Percentiles rank a stretch among this genome's conserved stretches.
Evolutionary conservation across 352 stramenopile species (phyloP).

Genomic region (Phytophthora colocasiae): DNA sequence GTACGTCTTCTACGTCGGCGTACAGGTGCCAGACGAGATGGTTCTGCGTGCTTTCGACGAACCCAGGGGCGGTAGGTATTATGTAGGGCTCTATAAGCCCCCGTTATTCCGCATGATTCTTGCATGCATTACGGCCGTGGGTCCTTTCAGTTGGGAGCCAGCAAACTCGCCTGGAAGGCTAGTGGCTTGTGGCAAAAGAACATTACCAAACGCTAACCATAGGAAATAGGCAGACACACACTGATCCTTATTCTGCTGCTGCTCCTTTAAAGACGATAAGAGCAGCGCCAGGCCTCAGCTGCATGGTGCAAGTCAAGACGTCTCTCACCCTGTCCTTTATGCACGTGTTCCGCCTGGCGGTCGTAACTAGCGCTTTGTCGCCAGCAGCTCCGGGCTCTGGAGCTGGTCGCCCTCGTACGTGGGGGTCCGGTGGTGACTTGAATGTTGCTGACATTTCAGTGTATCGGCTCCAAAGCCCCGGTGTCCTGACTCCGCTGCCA

Average conservation of each 20-base stretch:
- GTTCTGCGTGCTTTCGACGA: slow-evolving; percentile 39
- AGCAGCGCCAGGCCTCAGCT: not conserved
- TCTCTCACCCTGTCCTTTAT: slow-evolving; percentile 13
- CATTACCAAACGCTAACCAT: slow-evolving; percentile 1
- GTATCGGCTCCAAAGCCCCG: slow-evolving; percentile 1
- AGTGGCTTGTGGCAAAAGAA: slow-evolving; percentile 6
- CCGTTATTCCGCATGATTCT: slow-evolving; percentile 39
- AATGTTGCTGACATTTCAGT: slow-evolving; percentile 6
- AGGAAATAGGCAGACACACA: not conserved
- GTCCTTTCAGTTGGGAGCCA: slow-evolving; percentile 37
- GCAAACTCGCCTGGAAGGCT: slow-evolving; percentile 2
- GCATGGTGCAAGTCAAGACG: slow-evolving; percentile 1
- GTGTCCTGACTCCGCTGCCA: not conserved
- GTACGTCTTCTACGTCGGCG: slow-evolving; percentile 6
- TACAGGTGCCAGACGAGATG: slow-evolving; percentile 17
- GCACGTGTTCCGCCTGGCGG: slow-evolving; percentile 1
- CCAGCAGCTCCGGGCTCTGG: slow-evolving; percentile 2
- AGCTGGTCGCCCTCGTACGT: no score
- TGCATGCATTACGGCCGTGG: slow-evolving; percentile 30
- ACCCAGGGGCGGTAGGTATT: slow-evolving; percentile 8
- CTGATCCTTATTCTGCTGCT: slow-evolving; percentile 8
- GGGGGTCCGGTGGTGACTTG: no score
- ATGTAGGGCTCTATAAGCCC: slow-evolving; percentile 25
- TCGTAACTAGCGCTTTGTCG: slow-evolving; percentile 12
- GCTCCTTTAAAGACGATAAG: slow-evolving; percentile 16